Evolutionary conservation across 768 basidiomycete species (phyloP).

Genomic region (Phanerochaete carnosa): DNA sequence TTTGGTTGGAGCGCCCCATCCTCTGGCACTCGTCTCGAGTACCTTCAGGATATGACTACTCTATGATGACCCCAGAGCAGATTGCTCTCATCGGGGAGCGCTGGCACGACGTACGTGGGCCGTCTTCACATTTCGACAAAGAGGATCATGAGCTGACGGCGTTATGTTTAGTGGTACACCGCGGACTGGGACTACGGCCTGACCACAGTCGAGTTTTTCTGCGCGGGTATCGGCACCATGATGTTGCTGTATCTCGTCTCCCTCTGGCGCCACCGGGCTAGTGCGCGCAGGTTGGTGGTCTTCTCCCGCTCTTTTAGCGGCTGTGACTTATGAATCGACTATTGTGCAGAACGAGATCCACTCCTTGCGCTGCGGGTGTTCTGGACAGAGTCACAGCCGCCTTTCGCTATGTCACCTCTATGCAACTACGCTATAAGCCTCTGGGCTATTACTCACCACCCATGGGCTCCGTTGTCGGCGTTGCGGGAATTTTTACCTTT

Average conservation of each 20-base stretch:
- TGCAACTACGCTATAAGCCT: conserved; percentile 21
- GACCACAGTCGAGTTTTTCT: conserved; percentile 29
- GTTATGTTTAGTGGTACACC: conserved; percentile 23
- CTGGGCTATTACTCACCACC: conserved; percentile 29
- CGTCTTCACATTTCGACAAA: background rate
- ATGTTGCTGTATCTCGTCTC: background rate
- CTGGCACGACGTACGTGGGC: conserved; percentile 25
- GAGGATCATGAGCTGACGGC: background rate
- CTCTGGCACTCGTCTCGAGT: conserved; percentile 27
- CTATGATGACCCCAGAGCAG: conserved; percentile 23
- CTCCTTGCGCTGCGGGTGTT: conserved; percentile 1
- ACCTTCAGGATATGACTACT: conserved; percentile 20
- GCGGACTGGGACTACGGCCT: conserved; percentile 32
- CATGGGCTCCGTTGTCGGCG: conserved; percentile 23
- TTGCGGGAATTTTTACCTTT: conserved; percentile 24
- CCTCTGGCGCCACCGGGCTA: background rate
- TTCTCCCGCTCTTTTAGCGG: background rate
- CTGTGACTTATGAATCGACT: background rate
- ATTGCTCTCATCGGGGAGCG: conserved; percentile 17
- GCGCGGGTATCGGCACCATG: conserved; percentile 19
- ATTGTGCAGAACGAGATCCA: background rate
- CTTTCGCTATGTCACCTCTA: conserved; percentile 19
- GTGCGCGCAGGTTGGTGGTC: background rate
- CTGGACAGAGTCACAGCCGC: conserved; percentile 16
- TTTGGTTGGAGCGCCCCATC: conserved; percentile 27